These are phyloP conservation scores for Chenopodium berlandieri DNA, from an alignment of 148 eudicot species.

Conservation along the genomic window DNA sequence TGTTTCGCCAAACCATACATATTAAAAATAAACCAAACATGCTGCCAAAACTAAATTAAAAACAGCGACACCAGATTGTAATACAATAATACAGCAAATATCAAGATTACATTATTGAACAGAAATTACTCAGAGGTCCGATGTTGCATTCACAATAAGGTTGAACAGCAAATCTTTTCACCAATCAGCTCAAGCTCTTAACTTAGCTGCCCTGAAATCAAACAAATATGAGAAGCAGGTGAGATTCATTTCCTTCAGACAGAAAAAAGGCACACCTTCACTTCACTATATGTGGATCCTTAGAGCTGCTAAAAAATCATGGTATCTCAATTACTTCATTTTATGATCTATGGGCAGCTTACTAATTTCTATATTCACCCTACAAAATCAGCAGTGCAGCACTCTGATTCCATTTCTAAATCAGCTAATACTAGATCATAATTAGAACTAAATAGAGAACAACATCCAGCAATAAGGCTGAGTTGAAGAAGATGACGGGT, in stretches of 20 bases:
- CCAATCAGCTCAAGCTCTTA: slow-evolving; percentile 11
- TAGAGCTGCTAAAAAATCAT: no score
- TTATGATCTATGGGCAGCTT: no score
- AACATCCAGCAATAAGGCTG: not conserved
- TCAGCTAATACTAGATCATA: not conserved
- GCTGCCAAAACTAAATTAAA: not conserved
- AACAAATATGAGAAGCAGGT: not conserved
- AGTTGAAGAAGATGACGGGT: not conserved
- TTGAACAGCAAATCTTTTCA: not conserved
- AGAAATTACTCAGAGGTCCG: slow-evolving; percentile 8
- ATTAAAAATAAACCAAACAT: not conserved
- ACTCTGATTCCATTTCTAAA: no score
- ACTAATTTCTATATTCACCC: no score
- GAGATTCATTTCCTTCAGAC: not conserved
- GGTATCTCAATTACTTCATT: no score
- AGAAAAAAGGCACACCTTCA: no score
- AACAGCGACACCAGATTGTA: not conserved
- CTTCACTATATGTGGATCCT: no score
- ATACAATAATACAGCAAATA: not conserved
- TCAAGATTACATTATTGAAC: slow-evolving; percentile 7
- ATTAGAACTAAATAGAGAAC: not conserved
- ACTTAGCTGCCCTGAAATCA: slow-evolving; percentile 24
- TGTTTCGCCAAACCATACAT: not conserved
- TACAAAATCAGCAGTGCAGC: no score
- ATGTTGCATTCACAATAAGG: slow-evolving; percentile 7